Conservation (phyloP, 75 land plant genomes). For the Isoetes taiwanensis region DNA sequence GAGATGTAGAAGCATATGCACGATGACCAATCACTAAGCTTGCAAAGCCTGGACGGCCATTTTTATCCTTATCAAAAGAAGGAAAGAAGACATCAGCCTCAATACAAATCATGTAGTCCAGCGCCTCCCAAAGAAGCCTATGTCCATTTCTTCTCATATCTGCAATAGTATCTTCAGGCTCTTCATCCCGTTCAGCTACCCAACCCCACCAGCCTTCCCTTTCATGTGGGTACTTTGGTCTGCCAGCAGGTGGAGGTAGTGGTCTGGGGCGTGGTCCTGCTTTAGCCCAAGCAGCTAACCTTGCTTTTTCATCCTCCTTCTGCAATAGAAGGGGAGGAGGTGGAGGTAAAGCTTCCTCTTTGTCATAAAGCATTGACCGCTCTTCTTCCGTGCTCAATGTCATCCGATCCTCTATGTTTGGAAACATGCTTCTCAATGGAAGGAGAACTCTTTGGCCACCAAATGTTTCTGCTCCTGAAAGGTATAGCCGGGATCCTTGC, state of each 20-base stretch:
- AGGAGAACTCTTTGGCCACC: conserved; percentile 79
- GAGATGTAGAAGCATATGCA: conserved; percentile 44
- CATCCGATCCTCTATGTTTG: conserved; percentile 56
- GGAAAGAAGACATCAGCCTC: conserved; percentile 85
- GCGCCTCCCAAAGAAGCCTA: conserved; percentile 61
- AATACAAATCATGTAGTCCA: conserved; percentile 70
- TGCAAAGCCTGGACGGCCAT: conserved; percentile 65
- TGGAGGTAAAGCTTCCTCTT: conserved; percentile 39
- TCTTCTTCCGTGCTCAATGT: conserved; percentile 56
- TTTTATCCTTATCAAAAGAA: conserved; percentile 65
- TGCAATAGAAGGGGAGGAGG: conserved; percentile 24
- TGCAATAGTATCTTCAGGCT: conserved; percentile 35
- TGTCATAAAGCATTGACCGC: conserved; percentile 34
- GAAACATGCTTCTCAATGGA: conserved; percentile 72
- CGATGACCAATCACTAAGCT: conserved; percentile 86
- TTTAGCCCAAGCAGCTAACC: conserved; percentile 55
- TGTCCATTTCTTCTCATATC: conserved; percentile 49
- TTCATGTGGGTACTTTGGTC: conserved; percentile 51
- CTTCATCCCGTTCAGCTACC: conserved; percentile 48
- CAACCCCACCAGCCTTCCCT: conserved; percentile 90
- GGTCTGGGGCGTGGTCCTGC: conserved; percentile 84
- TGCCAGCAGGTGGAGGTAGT: conserved; percentile 68
- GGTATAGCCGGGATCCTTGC: conserved; percentile 49
- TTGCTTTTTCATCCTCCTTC: conserved; percentile 22
- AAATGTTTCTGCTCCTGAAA: conserved; percentile 65